Conservation (phyloP, 345 rosid genomes). For the Citrus medica region DNA sequence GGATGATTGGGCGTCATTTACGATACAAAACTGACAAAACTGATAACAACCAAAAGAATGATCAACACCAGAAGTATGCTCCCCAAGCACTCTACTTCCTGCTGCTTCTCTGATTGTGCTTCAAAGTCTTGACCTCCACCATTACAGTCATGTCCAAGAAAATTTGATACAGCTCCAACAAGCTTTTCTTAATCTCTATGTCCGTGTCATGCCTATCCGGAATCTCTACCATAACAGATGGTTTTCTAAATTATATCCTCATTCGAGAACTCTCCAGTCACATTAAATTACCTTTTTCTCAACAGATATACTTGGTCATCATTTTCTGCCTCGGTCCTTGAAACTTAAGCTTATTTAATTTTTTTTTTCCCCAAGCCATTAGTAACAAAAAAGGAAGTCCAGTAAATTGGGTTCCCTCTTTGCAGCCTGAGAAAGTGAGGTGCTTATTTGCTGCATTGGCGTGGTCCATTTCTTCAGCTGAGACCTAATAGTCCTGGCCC, state of each 20-base stretch:
- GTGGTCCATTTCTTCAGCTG: constrained; percentile 88
- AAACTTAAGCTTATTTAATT: constrained; percentile 68
- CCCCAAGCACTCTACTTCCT: constrained; percentile 80
- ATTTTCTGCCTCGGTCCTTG: constrained; percentile 77
- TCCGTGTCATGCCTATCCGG: constrained; percentile 84
- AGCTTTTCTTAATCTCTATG: constrained; percentile 84
- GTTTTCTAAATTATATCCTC: constrained; percentile 85
- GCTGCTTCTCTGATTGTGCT: constrained; percentile 62
- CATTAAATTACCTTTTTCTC: constrained; percentile 87
- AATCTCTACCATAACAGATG: constrained; percentile 74
- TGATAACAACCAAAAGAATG: constrained; percentile 59
- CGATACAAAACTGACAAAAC: constrained; percentile 36
- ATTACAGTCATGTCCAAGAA: constrained; percentile 93
- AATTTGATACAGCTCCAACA: constrained; percentile 89
- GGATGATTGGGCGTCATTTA: constrained; percentile 40
- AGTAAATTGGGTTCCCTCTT: constrained; percentile 76
- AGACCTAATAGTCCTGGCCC: constrained; percentile 53
- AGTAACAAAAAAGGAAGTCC: constrained; percentile 75
- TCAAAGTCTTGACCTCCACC: constrained; percentile 75
- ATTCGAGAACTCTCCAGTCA: constrained; percentile 78
- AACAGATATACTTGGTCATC: constrained; percentile 83
- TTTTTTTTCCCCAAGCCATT: constrained; percentile 74
- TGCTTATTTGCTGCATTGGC: constrained; percentile 73
- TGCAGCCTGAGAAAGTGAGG: constrained; percentile 50
- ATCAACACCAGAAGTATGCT: constrained; percentile 59